Evolutionary conservation across 768 basidiomycete genomes (phyloP), one percentile per base, ranked within the genome.

Genomic region (Pleurotus pulmonarius): DNA sequence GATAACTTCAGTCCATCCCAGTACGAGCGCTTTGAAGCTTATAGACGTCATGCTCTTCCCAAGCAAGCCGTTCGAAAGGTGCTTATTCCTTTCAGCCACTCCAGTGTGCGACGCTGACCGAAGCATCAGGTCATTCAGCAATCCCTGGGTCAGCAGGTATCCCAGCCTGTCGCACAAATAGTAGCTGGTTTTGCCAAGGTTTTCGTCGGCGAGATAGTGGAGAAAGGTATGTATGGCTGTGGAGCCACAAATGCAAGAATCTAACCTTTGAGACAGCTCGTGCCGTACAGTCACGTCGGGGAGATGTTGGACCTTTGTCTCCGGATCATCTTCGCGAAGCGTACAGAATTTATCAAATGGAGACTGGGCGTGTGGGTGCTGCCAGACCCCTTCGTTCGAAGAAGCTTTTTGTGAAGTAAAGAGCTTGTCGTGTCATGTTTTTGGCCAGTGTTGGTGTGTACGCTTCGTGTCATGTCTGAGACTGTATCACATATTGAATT

Each of bases 241-340:
- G 37, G 46, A 26, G 34, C 24, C n/a, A 53, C 45, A 24, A 34
- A 55, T 58, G 16, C 58, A 41, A 16, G 16, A 49, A 44, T 37
- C 24, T 60, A 25, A 55, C 34, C 40, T 8, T 25, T 15, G 54
- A 47, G 12, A 5, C 37, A 94, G 93, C 92, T 18, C 88, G 92
- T 7, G 76, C 80, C 4, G 87, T 90, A 0, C 93, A 95, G 69
- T 73, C 74, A 18, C 80, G 86, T 26, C 76, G 88, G 16, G 81
- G 85, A 2, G 91, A 93, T 29, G 76, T 75, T 5, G 94, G 94
- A 0, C 88, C 94, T 0, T 72, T 96, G 20, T 85, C 90, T 1
- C 94, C 94, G 0, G 92, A 94, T 61, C 91, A 96, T 68, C 75
- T 96, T 9, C 87, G 94, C 4, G 93, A 94, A 67, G 94, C 94